Conservation (phyloP, 2,329 filamentous ascomycete genomes). For the Aspergillus tanneri region DNA sequence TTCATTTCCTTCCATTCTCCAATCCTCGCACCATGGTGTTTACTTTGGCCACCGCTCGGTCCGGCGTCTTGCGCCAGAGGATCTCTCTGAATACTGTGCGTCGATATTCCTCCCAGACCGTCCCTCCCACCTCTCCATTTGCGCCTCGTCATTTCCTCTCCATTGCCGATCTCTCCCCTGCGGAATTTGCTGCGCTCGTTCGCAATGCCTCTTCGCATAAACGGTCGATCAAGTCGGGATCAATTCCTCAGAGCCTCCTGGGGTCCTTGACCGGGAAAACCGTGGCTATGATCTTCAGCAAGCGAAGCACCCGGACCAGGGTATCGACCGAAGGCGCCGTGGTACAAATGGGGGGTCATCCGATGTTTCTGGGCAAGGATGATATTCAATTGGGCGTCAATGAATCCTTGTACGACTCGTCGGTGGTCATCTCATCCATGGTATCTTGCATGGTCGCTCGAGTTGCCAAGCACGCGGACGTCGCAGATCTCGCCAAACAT, state of each 20-base stretch:
- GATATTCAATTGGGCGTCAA: conserved; percentile 96
- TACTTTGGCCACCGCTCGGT: neutral
- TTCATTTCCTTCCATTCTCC: no score
- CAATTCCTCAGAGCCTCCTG: conserved; percentile 59
- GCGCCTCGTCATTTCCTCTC: conserved; percentile 85
- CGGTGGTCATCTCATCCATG: conserved; percentile 91
- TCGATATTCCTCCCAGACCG: conserved; percentile 6
- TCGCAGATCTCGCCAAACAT: conserved; percentile 67
- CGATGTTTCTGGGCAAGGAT: conserved; percentile 94
- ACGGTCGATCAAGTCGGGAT: conserved; percentile 68
- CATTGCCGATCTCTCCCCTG: conserved; percentile 77
- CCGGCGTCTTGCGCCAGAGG: conserved; percentile 6
- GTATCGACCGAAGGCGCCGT: conserved; percentile 92
- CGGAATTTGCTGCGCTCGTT: conserved; percentile 78
- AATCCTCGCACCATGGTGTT: neutral
- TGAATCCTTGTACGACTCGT: conserved; percentile 90
- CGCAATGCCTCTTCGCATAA: conserved; percentile 80
- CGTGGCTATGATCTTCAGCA: conserved; percentile 95
- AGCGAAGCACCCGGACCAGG: conserved; percentile 88
- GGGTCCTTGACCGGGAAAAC: conserved; percentile 70
- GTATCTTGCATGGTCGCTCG: conserved; percentile 78
- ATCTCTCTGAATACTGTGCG: conserved; percentile 6
- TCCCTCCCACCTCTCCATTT: conserved; percentile 54
- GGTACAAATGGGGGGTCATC: conserved; percentile 81
- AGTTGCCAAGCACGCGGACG: conserved; percentile 73